Evolutionary conservation across 306 rosid species (phyloP).

Genomic region (Erythrophleum fordii): DNA sequence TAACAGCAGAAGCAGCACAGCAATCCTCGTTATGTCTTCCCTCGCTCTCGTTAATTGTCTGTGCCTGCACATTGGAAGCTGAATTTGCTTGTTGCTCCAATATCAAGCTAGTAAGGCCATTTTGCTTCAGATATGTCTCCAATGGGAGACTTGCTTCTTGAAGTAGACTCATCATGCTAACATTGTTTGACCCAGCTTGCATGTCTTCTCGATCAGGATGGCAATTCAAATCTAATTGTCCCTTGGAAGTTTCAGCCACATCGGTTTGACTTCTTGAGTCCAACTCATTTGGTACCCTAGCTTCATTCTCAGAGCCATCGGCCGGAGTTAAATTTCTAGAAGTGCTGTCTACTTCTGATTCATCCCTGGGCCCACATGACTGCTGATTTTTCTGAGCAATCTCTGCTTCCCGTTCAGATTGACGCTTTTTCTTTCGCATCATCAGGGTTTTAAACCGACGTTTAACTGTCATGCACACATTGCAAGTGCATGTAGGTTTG

Average conservation of each 20-base stretch:
- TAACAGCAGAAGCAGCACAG: conserved; percentile 51
- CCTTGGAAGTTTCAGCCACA: conserved; percentile 67
- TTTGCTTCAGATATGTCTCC: conserved; percentile 80
- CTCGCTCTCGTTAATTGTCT: conserved; percentile 66
- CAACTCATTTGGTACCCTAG: conserved; percentile 64
- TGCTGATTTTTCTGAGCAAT: conserved; percentile 79
- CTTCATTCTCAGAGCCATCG: conserved; percentile 68
- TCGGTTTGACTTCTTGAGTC: conserved; percentile 66
- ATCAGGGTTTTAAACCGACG: conserved; percentile 95
- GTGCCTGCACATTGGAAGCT: conserved; percentile 58
- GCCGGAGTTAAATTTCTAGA: conserved; percentile 66
- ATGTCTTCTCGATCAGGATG: conserved; percentile 76
- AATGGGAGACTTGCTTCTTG: conserved; percentile 87
- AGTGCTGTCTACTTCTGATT: conserved; percentile 76
- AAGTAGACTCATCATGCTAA: conserved; percentile 83
- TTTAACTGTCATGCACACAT: conserved; percentile 93
- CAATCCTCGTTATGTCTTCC: conserved; percentile 62
- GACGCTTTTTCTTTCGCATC: conserved; percentile 97
- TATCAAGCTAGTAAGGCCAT: conserved; percentile 83
- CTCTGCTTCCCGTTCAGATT: conserved; percentile 98
- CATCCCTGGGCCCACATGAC: conserved; percentile 67
- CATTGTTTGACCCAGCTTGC: conserved; percentile 52
- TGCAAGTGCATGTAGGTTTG: conserved; percentile 95
- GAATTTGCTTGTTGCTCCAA: conserved; percentile 76
- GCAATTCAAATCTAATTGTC: conserved; percentile 77